Evolutionary conservation across 1,284 basidiomycete genomes (phyloP).

Genomic region (Puccinia triticina): DNA sequence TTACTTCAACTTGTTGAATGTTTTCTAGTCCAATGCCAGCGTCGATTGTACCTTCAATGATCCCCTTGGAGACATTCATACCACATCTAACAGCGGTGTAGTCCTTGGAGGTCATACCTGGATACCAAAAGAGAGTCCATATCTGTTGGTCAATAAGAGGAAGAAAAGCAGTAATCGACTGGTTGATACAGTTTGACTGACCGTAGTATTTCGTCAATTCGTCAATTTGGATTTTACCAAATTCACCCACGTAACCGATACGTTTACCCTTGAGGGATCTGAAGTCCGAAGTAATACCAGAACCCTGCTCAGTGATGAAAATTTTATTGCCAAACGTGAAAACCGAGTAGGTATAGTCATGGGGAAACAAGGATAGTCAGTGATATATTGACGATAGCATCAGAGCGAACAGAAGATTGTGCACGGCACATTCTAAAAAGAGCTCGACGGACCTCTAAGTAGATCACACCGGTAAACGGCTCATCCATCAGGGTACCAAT

Average conservation of each 20-base stretch:
- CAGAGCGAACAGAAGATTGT: not conserved
- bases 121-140: conserved; percentile 18
- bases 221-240: conserved; percentile 62
- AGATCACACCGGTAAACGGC: conserved; percentile 62
- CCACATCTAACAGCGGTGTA: conserved; percentile 61
- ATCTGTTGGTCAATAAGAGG: not conserved
- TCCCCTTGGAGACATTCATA: conserved; percentile 61
- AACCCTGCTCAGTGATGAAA: conserved; percentile 53
- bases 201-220: conserved; percentile 57
- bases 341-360: too few relatives aligned
- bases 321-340: too few relatives aligned
- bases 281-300: conserved; percentile 60
- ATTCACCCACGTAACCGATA: conserved; percentile 63
- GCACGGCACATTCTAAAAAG: not conserved
- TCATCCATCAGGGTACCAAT: conserved; percentile 61
- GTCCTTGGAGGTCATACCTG: conserved; percentile 58
- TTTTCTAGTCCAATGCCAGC: conserved; percentile 62
- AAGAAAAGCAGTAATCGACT: not conserved
- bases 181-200: conserved; percentile 1
- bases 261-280: conserved; percentile 60
- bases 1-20: conserved; percentile 58
- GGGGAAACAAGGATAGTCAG: not conserved
- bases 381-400: too few relatives aligned
- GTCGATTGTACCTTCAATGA: conserved; percentile 61
- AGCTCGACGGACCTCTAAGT: conserved; percentile 57